These are phyloP conservation scores for Coffea humblotiana DNA, from an alignment of 305 asterid species.

Conservation along the genomic window DNA sequence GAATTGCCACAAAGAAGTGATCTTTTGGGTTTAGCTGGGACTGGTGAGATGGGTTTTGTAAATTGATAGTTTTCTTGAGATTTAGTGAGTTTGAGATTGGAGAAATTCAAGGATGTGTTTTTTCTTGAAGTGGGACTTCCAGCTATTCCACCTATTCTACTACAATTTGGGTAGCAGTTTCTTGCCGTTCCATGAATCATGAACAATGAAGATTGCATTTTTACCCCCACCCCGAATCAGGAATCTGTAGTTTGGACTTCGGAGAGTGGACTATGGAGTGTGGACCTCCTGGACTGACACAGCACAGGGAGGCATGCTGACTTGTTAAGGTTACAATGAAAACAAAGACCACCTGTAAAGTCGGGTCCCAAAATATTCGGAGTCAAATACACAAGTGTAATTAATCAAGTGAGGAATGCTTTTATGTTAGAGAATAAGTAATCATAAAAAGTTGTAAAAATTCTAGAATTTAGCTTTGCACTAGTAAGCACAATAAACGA, in stretches of 20 bases:
- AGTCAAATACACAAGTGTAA: no score
- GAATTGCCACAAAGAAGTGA: slow-evolving; percentile 49
- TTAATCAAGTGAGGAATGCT: no score
- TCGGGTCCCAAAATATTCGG: background rate
- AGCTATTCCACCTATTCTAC: background rate
- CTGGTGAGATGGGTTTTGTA: slow-evolving; percentile 30
- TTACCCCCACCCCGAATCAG: background rate
- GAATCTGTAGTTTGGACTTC: background rate
- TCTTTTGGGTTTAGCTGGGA: slow-evolving; percentile 16
- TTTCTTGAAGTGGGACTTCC: slow-evolving; percentile 10
- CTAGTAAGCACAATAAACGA: no score
- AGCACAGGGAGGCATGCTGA: background rate
- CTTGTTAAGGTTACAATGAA: background rate
- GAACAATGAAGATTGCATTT: slow-evolving; percentile 20
- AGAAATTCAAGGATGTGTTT: slow-evolving; percentile 7
- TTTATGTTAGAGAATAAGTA: no score
- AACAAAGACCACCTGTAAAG: background rate
- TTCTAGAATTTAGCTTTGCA: no score
- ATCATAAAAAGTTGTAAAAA: no score
- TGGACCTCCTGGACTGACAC: background rate
- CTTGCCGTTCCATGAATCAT: slow-evolving; percentile 7
- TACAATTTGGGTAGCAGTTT: background rate
- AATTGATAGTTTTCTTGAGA: slow-evolving; percentile 18
- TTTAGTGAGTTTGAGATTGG: slow-evolving; percentile 23
- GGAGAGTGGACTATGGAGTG: no score